Base-by-base conservation (phyloP, 2,329 filamentous ascomycete species). In the Hymenoscyphus infarciens region DNA sequence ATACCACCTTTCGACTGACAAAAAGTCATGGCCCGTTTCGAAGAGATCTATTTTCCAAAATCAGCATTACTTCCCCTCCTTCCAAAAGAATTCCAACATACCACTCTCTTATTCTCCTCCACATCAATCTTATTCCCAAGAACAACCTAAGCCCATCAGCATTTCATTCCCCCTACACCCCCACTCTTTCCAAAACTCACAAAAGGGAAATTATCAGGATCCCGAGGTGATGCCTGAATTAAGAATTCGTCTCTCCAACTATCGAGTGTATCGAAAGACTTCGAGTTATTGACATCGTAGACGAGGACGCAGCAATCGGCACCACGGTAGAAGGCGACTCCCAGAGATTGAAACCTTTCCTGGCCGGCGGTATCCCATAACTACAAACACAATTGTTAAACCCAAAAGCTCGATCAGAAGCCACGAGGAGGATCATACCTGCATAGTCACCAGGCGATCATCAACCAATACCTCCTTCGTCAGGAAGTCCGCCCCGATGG, bases 121-220 rank as follows among this genome's bases (percentile, higher is more conserved):
- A 97, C 89, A 80, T 99, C 95, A 72, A 99, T 96, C 84, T 99
- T 99, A 84, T 99, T 99, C 63, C 95, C 95, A 63, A 99, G 86
- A 45, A 99, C 95, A 64, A 96, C 90, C 90, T 94, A 70, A 33
- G 19, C 5, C 49, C 35, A 29, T 68, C 42, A 69, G 25, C 38
- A n/a, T 56, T 42, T n/a, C 31, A n/a, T 19, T 58, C 73, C 22
- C 15, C 45, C 35, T 5, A 33, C 2, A 10, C 29, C 8, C 31
- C 45, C 0, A 7, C 11, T n/a, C 11, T n/a, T 22, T 13, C 35
- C 13, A 16, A 11, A 53, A 80, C 89, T 77, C 79, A 97, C 95
- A 75, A 99, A 99, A 57, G 95, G 95, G 77, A 99, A 99, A 77
- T 90, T 97, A 76, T 97, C 93, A 1, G 95, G 95, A 72, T 99